phyloP scores from a whole-genome alignment of 1,139 yeast species.

The Kluyveromyces sp. region DNA sequence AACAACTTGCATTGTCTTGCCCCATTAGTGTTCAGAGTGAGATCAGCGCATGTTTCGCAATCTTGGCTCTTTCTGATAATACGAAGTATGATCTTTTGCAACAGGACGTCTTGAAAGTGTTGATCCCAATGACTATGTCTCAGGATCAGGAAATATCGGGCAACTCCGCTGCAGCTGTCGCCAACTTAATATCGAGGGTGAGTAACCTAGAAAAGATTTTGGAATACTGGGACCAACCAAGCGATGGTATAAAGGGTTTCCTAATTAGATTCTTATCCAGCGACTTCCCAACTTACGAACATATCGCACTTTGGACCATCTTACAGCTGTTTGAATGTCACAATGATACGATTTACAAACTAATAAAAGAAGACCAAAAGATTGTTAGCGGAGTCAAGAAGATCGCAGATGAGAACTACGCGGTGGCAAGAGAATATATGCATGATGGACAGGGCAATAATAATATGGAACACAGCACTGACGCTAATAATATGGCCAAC shows the following conservation, averaged over 20 bases:
- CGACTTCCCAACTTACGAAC: constrained; percentile 94
- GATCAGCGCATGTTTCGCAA: constrained; percentile 95
- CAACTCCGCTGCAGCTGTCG: constrained; percentile 96
- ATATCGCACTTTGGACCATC: constrained; percentile 95
- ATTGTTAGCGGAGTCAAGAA: constrained; percentile 50
- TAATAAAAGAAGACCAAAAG: constrained; percentile 55
- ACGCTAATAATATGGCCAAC: constrained; percentile 1
- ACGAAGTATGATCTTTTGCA: constrained; percentile 79
- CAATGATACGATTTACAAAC: constrained; percentile 57
- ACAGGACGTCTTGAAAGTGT: constrained; percentile 77
- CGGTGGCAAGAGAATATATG: constrained; percentile 25
- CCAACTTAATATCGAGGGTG: constrained; percentile 87
- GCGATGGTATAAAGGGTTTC: constrained; percentile 82
- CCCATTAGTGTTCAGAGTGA: constrained; percentile 91
- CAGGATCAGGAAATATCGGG: constrained; percentile 95
- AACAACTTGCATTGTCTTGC: constrained; percentile 74
- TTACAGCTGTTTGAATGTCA: constrained; percentile 86
- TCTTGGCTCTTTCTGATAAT: constrained; percentile 91
- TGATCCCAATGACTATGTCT: constrained; percentile 84
- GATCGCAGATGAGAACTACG: constrained; percentile 35
- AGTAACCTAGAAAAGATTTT: constrained; percentile 67
- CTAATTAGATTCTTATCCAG: constrained; percentile 71
- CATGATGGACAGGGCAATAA: constrained; percentile 27
- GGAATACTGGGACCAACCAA: constrained; percentile 70
- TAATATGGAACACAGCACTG: constrained; percentile 25